Evolutionary conservation across 192 early-diverging fungal genomes (phyloP).

Genomic region (Linnemannia elongata): DNA sequence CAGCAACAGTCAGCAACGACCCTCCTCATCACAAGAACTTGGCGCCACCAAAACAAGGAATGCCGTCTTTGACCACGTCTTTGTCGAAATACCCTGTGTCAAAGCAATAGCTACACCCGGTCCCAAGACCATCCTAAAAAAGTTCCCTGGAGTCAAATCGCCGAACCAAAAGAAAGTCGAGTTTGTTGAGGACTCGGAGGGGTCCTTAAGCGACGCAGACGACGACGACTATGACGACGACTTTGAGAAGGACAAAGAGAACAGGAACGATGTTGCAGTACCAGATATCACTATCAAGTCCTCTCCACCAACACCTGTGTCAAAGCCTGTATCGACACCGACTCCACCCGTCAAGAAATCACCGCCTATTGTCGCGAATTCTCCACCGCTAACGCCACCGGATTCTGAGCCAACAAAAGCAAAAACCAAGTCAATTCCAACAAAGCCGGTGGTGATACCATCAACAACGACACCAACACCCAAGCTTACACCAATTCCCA

Average conservation of each 20-base stretch:
- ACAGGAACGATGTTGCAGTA: neutral
- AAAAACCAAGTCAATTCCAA: neutral
- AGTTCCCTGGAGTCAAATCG: conserved; percentile 28
- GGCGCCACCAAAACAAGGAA: conserved; percentile 11
- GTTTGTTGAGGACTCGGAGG: conserved; percentile 43
- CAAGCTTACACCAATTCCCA: neutral
- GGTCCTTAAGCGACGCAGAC: conserved; percentile 35
- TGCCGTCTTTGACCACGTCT: neutral
- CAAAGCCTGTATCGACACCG: neutral
- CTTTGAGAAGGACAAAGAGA: neutral
- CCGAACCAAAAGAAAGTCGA: conserved; percentile 35
- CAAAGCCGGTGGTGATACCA: neutral
- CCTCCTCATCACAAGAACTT: conserved; percentile 5
- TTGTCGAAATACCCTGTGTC: conserved; percentile 27
- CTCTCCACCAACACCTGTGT: neutral
- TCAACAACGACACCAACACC: neutral
- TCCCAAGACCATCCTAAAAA: conserved; percentile 28
- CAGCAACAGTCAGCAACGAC: conserved; percentile 14
- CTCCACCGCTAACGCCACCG: neutral
- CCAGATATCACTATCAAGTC: neutral
- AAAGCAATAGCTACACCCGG: neutral
- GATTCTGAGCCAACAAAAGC: neutral
- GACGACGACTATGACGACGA: conserved; percentile 16
- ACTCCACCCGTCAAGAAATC: neutral
- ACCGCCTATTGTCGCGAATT: neutral